Evolutionary conservation across 345 rosid species (phyloP), one percentile per base, ranked within the genome.

Genomic region (Acer campestre): DNA sequence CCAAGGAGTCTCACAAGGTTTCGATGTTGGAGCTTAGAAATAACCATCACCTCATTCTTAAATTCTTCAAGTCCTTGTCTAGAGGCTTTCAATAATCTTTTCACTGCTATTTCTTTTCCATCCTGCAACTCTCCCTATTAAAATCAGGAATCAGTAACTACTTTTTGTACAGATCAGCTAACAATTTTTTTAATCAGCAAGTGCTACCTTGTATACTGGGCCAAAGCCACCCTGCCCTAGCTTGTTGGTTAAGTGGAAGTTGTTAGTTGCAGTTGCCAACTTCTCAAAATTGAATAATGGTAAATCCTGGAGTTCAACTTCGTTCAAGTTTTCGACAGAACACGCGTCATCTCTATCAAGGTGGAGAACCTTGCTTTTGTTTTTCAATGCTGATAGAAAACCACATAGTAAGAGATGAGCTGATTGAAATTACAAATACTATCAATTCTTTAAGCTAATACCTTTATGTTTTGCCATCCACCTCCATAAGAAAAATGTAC

Each of bases 201-300:
- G 17, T 51, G 40, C 76, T 80, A 85, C 88, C 85, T 9, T 71
- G 75, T 82, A 81, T 7, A 84, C 87, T 0, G 85, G 80, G 58
- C 85, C 88, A 42, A 85, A 85, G 5, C 88, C 84, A 2, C 85
- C 88, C 67, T 80, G 56, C 17, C 88, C 88, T 5, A 82, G 79
- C 69, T 80, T 78, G 49, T 76, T 80, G 25, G 23, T 27, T 1
- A 29, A 2, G 11, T 79, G 18, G 53, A 85, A 85, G 66, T 73
- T 40, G 61, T 73, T 68, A 11, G 85, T 83, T 69, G 85, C 82
- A 48, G 38, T 51, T 56, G 74, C 68, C 31, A 80, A 10, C 64
- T 59, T 46, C 46, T 73, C 46, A 61, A 84, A 59, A 48, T 35
- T 78, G 42, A 84, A 62, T 23, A 80, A 2, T 46, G 49, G 49